Evolutionary conservation across 1,284 basidiomycete species (phyloP).

Genomic region (Leccinum fuscescens): DNA sequence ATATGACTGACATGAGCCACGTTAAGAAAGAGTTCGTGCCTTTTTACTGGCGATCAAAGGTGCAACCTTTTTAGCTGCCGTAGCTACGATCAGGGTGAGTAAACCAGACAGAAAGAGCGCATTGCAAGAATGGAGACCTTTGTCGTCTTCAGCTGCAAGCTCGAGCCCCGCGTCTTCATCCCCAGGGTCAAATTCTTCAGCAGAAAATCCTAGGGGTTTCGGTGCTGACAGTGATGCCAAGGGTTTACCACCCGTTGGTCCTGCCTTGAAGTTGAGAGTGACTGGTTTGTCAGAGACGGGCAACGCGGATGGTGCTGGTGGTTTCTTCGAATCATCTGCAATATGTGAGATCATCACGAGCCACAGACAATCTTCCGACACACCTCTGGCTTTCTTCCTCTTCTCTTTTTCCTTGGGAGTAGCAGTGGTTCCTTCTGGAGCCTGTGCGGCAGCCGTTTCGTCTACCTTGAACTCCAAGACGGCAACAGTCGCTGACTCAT

Average conservation of each 20-base stretch:
- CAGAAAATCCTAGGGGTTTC: slow-evolving; percentile 54
- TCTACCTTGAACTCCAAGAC: slow-evolving; percentile 80
- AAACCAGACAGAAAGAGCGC: slow-evolving; percentile 14
- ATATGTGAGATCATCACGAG: neutral
- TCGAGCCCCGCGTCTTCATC: slow-evolving; percentile 38
- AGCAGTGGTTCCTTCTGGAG: slow-evolving; percentile 25
- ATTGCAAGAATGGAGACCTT: slow-evolving; percentile 45
- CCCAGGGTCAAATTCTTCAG: slow-evolving; percentile 39
- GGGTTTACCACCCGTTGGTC: slow-evolving; percentile 42
- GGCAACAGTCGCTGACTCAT: slow-evolving; percentile 69
- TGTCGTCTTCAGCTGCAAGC: slow-evolving; percentile 45
- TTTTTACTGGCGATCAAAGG: slow-evolving; percentile 88
- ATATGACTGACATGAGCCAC: neutral
- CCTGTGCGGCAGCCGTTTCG: slow-evolving; percentile 45
- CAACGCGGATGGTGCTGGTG: slow-evolving; percentile 45
- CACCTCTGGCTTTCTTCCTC: slow-evolving; percentile 61
- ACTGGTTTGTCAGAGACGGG: slow-evolving; percentile 77
- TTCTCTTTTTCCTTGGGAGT: slow-evolving; percentile 56
- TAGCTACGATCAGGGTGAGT: slow-evolving; percentile 42
- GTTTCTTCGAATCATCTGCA: slow-evolving; percentile 32
- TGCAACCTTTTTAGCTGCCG: slow-evolving; percentile 70
- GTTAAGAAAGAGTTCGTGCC: slow-evolving; percentile 45
- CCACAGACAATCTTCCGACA: slow-evolving; percentile 10
- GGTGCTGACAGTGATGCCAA: slow-evolving; percentile 24
- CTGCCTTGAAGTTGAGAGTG: slow-evolving; percentile 65